Evolutionary conservation across 352 stramenopile genomes (phyloP).

Genomic region (Elongisporangium anandrum): DNA sequence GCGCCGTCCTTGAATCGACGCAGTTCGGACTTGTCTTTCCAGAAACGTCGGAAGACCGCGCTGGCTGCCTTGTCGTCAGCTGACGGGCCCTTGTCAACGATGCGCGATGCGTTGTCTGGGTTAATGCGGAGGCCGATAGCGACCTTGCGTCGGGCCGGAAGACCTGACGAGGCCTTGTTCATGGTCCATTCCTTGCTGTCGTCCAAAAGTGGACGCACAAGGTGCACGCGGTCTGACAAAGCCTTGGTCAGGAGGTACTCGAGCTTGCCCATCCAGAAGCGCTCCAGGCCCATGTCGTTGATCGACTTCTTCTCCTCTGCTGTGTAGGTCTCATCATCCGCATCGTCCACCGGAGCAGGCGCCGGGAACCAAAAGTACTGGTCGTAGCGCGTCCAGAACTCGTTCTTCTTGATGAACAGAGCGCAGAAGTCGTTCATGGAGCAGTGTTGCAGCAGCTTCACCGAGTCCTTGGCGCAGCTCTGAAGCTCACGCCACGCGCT

Average conservation of each 20-base stretch:
- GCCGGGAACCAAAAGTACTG: slow-evolving; percentile 83
- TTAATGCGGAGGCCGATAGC: slow-evolving; percentile 81
- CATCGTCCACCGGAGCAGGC: slow-evolving; percentile 38
- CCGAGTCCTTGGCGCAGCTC: slow-evolving; percentile 50
- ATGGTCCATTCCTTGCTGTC: slow-evolving; percentile 49
- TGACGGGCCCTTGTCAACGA: slow-evolving; percentile 87
- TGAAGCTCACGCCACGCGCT: slow-evolving; percentile 74
- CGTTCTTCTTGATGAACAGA: slow-evolving; percentile 79
- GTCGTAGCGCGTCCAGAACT: slow-evolving; percentile 83
- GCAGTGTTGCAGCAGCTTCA: slow-evolving; percentile 55
- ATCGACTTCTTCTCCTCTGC: slow-evolving; percentile 64
- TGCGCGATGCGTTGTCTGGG: slow-evolving; percentile 62
- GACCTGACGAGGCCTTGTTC: slow-evolving; percentile 15
- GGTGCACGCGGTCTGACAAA: slow-evolving; percentile 61
- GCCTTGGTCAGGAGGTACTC: slow-evolving; percentile 39
- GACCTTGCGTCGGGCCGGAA: slow-evolving; percentile 50
- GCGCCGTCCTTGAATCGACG: slow-evolving; percentile 88
- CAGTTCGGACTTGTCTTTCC: slow-evolving; percentile 84
- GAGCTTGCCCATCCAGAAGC: slow-evolving; percentile 63
- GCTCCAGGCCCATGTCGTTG: slow-evolving; percentile 72
- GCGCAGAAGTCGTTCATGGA: slow-evolving; percentile 72
- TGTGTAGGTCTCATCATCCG: slow-evolving; percentile 56
- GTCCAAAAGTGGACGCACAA: slow-evolving; percentile 49
- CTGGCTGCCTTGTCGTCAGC: slow-evolving; percentile 78
- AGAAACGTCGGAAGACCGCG: slow-evolving; percentile 82